Conservation (phyloP, 83 land plant species). For the Picea mariana region DNA sequence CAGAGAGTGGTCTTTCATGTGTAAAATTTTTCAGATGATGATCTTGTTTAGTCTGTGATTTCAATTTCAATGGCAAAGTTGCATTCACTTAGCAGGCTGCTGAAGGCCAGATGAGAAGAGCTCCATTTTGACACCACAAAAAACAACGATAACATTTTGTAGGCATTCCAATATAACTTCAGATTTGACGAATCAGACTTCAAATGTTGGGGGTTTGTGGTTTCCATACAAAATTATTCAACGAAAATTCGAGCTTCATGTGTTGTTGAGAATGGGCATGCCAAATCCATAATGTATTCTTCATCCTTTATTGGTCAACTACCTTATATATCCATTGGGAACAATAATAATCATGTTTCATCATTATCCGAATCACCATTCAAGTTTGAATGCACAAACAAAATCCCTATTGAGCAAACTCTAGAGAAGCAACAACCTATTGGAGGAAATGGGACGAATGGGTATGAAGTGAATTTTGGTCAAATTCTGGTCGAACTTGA, state of each 20-base stretch:
- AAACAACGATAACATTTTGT: neutral
- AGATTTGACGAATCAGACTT: slow-evolving; percentile 8
- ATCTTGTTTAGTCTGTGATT: too few species aligned
- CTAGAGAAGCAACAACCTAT: too few species aligned
- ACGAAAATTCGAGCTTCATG: slow-evolving; percentile 1
- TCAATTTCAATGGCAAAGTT: slow-evolving; percentile 16
- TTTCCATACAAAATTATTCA: slow-evolving; percentile 13
- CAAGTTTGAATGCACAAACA: neutral
- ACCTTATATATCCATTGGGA: slow-evolving; percentile 14
- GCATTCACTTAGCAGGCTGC: neutral
- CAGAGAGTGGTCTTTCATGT: too few species aligned
- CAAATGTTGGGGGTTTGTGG: slow-evolving; percentile 15
- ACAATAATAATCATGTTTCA: neutral
- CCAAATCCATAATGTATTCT: neutral
- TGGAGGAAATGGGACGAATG: neutral
- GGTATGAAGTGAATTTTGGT: slow-evolving; percentile 31
- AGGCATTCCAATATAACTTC: slow-evolving; percentile 3
- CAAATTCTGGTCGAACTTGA: slow-evolving; percentile 42
- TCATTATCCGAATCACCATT: neutral
- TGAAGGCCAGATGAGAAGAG: slow-evolving; percentile 9
- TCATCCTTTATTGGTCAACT: slow-evolving; percentile 11
- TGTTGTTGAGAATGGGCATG: too few species aligned
- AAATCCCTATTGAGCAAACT: neutral
- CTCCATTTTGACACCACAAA: neutral
- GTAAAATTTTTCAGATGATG: too few species aligned